Base-by-base conservation (phyloP, 106 monocot genomes). In the Apostasia shenzhenica region DNA sequence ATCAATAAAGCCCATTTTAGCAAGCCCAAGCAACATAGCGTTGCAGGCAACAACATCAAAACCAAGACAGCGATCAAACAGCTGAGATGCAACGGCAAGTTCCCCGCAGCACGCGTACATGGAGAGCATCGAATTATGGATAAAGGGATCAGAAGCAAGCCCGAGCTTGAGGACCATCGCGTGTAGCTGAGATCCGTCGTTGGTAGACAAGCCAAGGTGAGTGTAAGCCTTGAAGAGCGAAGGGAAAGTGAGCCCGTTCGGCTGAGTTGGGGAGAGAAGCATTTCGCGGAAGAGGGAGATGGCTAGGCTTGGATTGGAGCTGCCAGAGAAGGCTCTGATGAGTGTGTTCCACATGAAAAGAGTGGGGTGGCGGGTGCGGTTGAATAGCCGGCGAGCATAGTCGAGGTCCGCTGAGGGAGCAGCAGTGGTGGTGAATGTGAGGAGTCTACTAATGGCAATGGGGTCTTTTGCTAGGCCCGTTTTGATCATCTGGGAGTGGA, bases 401-500 rank as follows among this genome's bases (percentile, higher is more conserved):
- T 63, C 3, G 73, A 73, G 67, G 48, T 86, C 76, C 49, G 70
- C 65, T 37, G 11, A 43, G 67, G 79, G 47, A n/a, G 67, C 58
- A 68, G 81, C 62, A 67, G 82, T 58, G 55, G 79, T 66, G 70
- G 51, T 76, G 79, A 81, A 87, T n/a, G 84, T 52, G 65, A 84
- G 81, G 72, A 76, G 66, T 10, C 78, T 63, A 68, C 74, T 74
- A 61, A 67, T 14, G 76, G 84, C 79, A 2, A 79, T 57, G 61
- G 72, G 60, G 75, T 87, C 75, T 4, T 55, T 56, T 76, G 79
- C 56, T 8, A 84, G 75, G 60, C 78, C 86, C 11, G 84, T 70
- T 42, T 79, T 83, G 70, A 87, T 72, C 71, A 87, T 45, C 10
- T 79, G 79, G 67, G 84, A 59, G 74, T 91, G 86, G 76, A 91